Percentiles rank a stretch among this genome's conserved stretches.
Evolutionary conservation across 2,329 filamentous ascomycete genomes (phyloP).

Genomic region (Rugonectria rugulosa): DNA sequence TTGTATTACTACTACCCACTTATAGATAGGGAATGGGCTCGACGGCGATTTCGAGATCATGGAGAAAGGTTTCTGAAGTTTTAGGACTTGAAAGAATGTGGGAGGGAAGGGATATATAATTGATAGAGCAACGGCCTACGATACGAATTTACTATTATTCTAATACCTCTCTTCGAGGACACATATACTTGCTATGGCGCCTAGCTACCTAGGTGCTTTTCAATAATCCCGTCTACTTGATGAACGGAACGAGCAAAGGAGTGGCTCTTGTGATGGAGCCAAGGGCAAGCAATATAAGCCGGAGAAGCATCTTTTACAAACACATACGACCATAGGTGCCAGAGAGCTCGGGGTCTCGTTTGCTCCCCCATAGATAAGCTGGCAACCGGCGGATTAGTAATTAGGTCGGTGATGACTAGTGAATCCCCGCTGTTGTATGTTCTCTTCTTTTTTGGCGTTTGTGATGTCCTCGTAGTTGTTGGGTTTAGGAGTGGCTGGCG

Average conservation of each 20-base stretch:
- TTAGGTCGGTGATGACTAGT: slow-evolving; percentile 17
- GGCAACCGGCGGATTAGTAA: slow-evolving; percentile 13
- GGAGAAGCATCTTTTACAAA: background rate
- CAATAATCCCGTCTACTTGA: no score
- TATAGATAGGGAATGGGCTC: slow-evolving; percentile 16
- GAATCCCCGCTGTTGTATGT: slow-evolving; percentile 16
- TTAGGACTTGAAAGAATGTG: background rate
- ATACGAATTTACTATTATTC: no score
- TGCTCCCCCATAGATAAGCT: slow-evolving; percentile 16
- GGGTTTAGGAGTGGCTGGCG: no score
- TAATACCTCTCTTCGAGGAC: background rate
- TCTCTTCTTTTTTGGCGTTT: background rate
- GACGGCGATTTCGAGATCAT: background rate
- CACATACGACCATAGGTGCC: background rate
- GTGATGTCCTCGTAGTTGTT: no score
- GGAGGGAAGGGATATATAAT: background rate
- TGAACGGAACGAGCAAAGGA: background rate
- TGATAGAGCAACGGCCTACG: background rate
- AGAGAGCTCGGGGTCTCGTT: background rate
- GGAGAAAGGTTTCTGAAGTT: background rate
- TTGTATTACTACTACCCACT: slow-evolving; percentile 12
- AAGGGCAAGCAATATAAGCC: background rate
- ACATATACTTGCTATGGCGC: no score
- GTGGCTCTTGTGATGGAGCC: background rate
- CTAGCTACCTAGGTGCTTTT: no score